Conservation (phyloP, 257 asterid genomes). For the Hygrophila difformis region DNA sequence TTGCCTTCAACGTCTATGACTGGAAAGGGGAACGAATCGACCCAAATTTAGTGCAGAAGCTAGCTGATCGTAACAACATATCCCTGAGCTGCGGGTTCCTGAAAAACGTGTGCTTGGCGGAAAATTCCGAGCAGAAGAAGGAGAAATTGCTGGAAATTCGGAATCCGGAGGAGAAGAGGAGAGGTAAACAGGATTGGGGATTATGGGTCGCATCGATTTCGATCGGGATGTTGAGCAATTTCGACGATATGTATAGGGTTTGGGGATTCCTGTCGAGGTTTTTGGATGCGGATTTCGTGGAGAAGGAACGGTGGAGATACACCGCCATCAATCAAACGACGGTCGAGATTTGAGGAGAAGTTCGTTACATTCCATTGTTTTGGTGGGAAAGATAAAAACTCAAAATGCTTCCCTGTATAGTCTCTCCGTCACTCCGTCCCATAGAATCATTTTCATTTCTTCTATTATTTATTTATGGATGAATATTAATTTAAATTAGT, state of each 20-base stretch:
- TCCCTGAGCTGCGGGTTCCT: conserved; percentile 46
- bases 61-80: conserved; percentile 65
- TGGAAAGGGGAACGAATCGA: conserved; percentile 78
- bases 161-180: conserved; percentile 4
- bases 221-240: conserved; percentile 45
- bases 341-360: conserved; percentile 56
- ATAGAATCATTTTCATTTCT: too few species aligned
- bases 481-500: too few species aligned
- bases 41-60: conserved; percentile 61
- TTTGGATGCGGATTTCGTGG: conserved; percentile 89
- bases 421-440: too few species aligned
- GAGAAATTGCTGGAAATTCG: conserved; percentile 17
- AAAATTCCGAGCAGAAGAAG: conserved; percentile 26
- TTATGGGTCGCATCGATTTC: conserved; percentile 47
- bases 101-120: conserved; percentile 43
- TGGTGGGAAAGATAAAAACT: too few species aligned
- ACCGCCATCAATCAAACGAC: conserved; percentile 67
- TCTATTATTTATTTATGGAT: too few species aligned
- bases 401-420: too few species aligned
- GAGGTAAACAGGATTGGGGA: conserved; percentile 21
- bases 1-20: conserved; percentile 69
- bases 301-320: conserved; percentile 85
- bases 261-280: conserved; percentile 78
- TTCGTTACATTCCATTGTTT: too few species aligned
- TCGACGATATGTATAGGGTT: conserved; percentile 59